Evolutionary conservation across 768 basidiomycete genomes (phyloP), one percentile per base, ranked within the genome.

Genomic region (Hypholoma sublateritium): DNA sequence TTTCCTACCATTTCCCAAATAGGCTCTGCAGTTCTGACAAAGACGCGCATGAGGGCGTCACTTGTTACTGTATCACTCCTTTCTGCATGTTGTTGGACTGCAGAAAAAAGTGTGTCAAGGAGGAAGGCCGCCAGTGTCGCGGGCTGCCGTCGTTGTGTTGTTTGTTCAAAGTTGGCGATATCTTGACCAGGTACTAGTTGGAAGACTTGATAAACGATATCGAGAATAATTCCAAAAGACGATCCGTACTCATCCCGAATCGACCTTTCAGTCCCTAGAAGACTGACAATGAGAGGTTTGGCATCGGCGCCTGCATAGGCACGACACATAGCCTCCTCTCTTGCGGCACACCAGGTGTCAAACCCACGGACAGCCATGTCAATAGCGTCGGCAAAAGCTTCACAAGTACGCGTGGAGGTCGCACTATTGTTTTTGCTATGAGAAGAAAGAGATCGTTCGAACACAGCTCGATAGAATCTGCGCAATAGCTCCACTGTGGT

Each of bases 301-400:
- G 70, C 66, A 6, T 75, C 77, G 4, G 72, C 55, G 1, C 88
- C 87, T 8, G 72, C 76, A 51, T 76, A 69, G 2, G 88, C 83
- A n/a, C 74, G 74, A 67, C 82, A 85, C 48, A 93, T 87, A 0
- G 75, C 74, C 63, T 87, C 84, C 69, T 94, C 92, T 55, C 75
- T 77, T 13, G 66, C 67, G 1, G 91, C 84, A 66, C 90, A 92
- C 89, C 90, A 93, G 5, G 63, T 67, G 54, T 89, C 80, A 58
- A 93, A 83, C 4, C 59, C 59, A 19, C 75, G 79, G 3, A 91
- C 71, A 54, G 89, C 83, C 19, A 72, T 61, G 57, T 85, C 83
- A 45, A 93, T 72, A 0, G 89, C 90, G 54, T 92, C 89, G 1
- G 88, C 83, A 66, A 92, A 92, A 0, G 92, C 92, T 67, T 93